Evolutionary conservation across 2,329 filamentous ascomycete species (phyloP).

Genomic region (Fusarium bulbicola): DNA sequence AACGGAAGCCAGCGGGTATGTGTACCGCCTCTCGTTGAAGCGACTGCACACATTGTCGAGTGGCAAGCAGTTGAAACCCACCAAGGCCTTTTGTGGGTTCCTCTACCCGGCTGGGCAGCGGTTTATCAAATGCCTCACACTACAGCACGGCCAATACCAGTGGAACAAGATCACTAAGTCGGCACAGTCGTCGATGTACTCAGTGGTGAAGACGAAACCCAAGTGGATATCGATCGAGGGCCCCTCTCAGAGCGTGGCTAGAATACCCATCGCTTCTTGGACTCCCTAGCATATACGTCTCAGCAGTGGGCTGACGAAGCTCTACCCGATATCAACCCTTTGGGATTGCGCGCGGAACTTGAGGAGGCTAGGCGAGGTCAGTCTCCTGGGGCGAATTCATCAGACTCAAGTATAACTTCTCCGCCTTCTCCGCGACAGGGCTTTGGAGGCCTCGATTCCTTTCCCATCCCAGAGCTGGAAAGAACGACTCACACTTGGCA

Average conservation of each 20-base stretch:
- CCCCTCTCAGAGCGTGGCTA: not conserved
- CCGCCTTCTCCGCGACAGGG: not conserved
- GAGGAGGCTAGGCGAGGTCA: not conserved
- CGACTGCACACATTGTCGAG: not conserved
- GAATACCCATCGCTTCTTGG: not conserved
- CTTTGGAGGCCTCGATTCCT: not conserved
- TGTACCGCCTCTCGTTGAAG: not conserved
- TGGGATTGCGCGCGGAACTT: not conserved
- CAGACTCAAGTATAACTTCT: not conserved
- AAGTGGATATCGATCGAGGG: not conserved
- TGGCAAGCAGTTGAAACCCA: not conserved
- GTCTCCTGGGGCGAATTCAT: not conserved
- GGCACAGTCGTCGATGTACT: not conserved
- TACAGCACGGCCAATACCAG: not conserved
- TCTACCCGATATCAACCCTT: not conserved
- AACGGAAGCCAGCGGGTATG: not conserved
- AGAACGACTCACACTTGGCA: not conserved
- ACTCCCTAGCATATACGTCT: not conserved
- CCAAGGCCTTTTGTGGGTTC: not conserved
- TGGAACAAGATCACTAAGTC: not conserved
- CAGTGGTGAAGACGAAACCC: not conserved
- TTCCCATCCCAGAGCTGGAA: not conserved
- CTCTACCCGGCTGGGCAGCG: not conserved
- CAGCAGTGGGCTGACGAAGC: not conserved
- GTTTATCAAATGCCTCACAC: not conserved